Conservation (phyloP, 345 rosid species). For the Lagerstroemia speciosa region DNA sequence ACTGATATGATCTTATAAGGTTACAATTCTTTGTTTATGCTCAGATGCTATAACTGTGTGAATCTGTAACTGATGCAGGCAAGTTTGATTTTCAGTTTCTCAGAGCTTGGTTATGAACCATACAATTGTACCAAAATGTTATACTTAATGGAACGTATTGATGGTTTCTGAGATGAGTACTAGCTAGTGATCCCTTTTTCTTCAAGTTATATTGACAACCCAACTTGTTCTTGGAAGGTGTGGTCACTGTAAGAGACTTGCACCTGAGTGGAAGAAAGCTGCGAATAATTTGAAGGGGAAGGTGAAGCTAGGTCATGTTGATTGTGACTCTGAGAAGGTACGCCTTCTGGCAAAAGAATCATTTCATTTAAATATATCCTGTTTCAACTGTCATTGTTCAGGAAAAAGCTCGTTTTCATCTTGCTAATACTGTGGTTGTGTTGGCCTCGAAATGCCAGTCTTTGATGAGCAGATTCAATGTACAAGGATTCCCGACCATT, state of each 20-base stretch:
- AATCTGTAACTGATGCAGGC: background rate
- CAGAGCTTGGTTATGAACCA: background rate
- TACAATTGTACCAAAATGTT: too few relatives aligned
- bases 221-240: conserved; percentile 42
- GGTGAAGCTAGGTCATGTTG: conserved; percentile 91
- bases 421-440: background rate
- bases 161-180: background rate
- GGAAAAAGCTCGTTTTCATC: too few relatives aligned
- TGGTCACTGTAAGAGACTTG: conserved; percentile 92
- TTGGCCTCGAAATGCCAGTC: conserved; percentile 46
- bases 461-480: conserved; percentile 81
- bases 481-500: conserved; percentile 95
- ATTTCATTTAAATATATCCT: background rate
- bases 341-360: background rate
- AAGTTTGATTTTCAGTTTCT: background rate
- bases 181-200: background rate
- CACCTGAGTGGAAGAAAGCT: conserved; percentile 98
- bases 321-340: conserved; percentile 89
- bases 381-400: background rate
- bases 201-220: background rate
- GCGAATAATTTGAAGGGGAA: conserved; percentile 79
- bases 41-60: background rate
- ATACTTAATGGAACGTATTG: background rate
- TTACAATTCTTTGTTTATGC: too few relatives aligned
- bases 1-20: too few relatives aligned